Evolutionary conservation across 352 stramenopile genomes (phyloP).

Genomic region (Phytopythium sindhum): DNA sequence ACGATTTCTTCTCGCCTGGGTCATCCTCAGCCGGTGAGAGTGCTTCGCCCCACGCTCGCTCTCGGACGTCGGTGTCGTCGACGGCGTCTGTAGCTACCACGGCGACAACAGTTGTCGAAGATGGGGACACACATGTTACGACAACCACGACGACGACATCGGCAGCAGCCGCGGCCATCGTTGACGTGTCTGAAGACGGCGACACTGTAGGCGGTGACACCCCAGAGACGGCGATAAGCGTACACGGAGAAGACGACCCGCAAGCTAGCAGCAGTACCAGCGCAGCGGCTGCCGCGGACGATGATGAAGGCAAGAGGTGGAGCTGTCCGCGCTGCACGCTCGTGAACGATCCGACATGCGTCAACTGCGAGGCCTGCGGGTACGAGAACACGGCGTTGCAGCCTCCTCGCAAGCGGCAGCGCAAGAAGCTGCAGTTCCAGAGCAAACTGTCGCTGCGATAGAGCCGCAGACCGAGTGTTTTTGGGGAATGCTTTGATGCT

Average conservation of each 20-base stretch:
- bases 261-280: not conserved
- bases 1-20: conserved; percentile 39
- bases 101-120: not conserved
- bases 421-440: conserved; percentile 73
- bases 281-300: conserved; percentile 1
- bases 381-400: conserved; percentile 33
- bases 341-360: conserved; percentile 56
- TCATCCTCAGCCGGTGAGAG: conserved; percentile 17
- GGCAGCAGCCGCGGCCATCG: not conserved
- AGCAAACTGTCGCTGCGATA: conserved; percentile 71
- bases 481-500: not conserved
- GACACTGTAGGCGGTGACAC: not conserved
- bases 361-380: conserved; percentile 64
- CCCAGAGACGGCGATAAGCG: not conserved
- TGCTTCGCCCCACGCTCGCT: not conserved
- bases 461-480: conserved; percentile 9
- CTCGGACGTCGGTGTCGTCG: not conserved
- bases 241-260: not conserved
- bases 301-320: conserved; percentile 40
- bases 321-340: conserved; percentile 77
- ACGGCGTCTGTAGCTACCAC: not conserved
- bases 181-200: not conserved
- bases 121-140: not conserved
- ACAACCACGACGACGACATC: not conserved
- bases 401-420: conserved; percentile 50